A percentile compares a stretch with the other conserved stretches of the same genome.
Conservation (phyloP, 306 rosid species). For the Lagenaria siceraria region DNA sequence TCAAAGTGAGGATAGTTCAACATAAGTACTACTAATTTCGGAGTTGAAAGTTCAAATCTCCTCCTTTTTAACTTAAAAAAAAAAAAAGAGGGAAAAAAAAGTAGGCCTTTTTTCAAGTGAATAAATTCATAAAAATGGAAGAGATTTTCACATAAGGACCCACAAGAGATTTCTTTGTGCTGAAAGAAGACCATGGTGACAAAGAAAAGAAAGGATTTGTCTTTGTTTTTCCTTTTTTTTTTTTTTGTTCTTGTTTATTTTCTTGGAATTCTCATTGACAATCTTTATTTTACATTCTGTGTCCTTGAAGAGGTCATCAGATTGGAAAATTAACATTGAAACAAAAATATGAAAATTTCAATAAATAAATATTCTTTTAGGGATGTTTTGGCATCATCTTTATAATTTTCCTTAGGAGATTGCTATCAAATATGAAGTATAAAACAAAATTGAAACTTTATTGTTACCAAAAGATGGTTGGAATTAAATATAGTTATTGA, state of each 20-base stretch:
- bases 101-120: neutral
- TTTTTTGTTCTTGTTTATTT: neutral
- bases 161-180: conserved; percentile 1
- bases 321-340: neutral
- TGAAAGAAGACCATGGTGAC: neutral
- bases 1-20: no score
- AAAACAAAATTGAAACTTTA: neutral
- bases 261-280: neutral
- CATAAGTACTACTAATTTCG: no score
- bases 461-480: neutral
- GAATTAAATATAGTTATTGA: no score
- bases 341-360: neutral
- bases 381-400: neutral
- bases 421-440: neutral
- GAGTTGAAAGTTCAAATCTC: no score
- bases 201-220: neutral
- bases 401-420: neutral
- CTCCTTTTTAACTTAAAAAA: no score
- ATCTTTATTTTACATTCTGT: neutral
- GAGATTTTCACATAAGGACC: conserved; percentile 1
- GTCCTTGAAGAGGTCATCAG: neutral
- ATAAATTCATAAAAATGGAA: neutral
- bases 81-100: no score
- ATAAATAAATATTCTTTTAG: neutral
- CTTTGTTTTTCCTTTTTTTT: neutral